Evolutionary conservation across 768 basidiomycete species (phyloP).

Genomic region (Saitozyma sp.): DNA sequence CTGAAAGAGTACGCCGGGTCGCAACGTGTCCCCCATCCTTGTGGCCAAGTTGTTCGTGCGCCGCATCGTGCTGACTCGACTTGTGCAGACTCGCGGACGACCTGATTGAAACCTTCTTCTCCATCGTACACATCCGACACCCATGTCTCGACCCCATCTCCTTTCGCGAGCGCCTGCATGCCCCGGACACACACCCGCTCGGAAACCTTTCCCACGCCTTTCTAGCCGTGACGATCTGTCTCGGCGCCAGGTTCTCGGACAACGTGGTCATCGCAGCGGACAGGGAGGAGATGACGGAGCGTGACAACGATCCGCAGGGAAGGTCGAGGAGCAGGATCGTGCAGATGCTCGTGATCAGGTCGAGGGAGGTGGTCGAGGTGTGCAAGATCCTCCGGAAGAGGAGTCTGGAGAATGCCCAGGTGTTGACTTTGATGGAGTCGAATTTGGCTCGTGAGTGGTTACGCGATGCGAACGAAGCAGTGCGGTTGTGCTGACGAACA

Average conservation of each 20-base stretch:
- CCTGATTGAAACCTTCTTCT: constrained; percentile 91
- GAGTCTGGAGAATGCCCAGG: constrained; percentile 75
- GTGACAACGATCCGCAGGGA: neutral
- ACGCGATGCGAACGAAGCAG: neutral
- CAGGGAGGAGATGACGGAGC: constrained; percentile 58
- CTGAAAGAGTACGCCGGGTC: constrained; percentile 72
- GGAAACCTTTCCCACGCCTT: constrained; percentile 55
- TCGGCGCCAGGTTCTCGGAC: constrained; percentile 92
- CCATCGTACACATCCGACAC: constrained; percentile 74
- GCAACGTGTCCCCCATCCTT: constrained; percentile 13
- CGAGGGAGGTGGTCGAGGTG: constrained; percentile 81
- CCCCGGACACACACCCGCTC: constrained; percentile 35
- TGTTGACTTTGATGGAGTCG: constrained; percentile 76
- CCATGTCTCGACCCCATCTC: constrained; percentile 81
- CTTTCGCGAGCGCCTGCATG: constrained; percentile 72
- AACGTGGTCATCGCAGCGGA: constrained; percentile 80
- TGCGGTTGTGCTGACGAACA: neutral
- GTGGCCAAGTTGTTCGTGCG: constrained; percentile 10
- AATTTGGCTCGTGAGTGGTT: constrained; percentile 77
- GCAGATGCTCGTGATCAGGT: constrained; percentile 72
- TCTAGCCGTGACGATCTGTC: constrained; percentile 82
- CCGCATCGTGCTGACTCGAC: constrained; percentile 13
- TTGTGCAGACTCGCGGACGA: constrained; percentile 77
- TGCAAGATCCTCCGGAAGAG: constrained; percentile 82
- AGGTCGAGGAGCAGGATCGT: constrained; percentile 69